phyloP scores from a whole-genome alignment of 2,329 filamentous ascomycete genomes.

The Bipolaris oryzae region DNA sequence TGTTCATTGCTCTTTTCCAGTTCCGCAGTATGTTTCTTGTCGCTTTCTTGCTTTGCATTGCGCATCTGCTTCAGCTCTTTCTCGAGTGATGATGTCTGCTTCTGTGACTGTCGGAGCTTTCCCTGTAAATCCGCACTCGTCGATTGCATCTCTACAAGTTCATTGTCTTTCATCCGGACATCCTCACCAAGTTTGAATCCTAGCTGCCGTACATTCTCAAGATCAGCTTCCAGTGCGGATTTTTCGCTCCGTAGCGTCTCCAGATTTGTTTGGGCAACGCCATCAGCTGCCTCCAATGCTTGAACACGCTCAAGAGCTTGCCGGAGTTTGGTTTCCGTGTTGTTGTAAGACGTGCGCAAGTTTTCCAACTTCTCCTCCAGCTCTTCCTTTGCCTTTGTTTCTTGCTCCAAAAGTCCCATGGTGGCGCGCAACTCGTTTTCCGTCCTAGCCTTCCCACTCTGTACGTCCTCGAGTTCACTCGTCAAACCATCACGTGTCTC shows the following conservation, averaged over 20 bases:
- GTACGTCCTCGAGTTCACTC: slow-evolving; percentile 31
- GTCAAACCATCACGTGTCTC: slow-evolving; percentile 24
- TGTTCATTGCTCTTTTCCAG: slow-evolving; percentile 24
- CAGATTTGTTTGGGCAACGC: slow-evolving; percentile 24
- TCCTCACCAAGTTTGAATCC: slow-evolving; percentile 29
- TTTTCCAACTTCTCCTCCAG: slow-evolving; percentile 31
- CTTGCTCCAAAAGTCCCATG: slow-evolving; percentile 21
- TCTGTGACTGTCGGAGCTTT: slow-evolving; percentile 30
- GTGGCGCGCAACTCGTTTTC: slow-evolving; percentile 26
- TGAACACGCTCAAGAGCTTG: slow-evolving; percentile 29
- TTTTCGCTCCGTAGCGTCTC: slow-evolving; percentile 29
- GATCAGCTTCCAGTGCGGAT: slow-evolving; percentile 23
- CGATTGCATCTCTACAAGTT: slow-evolving; percentile 33
- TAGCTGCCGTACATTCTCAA: slow-evolving; percentile 27
- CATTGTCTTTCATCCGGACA: slow-evolving; percentile 25
- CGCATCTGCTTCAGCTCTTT: slow-evolving; percentile 26
- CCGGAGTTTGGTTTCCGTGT: slow-evolving; percentile 27
- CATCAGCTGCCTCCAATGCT: slow-evolving; percentile 25
- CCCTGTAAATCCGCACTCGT: slow-evolving; percentile 27
- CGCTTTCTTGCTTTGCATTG: slow-evolving; percentile 20
- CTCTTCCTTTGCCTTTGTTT: slow-evolving; percentile 16
- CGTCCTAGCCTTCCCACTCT: slow-evolving; percentile 23
- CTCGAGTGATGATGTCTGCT: slow-evolving; percentile 23
- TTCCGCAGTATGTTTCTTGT: slow-evolving; percentile 20
- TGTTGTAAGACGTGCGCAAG: slow-evolving; percentile 23